Conservation (phyloP, 2,329 filamentous ascomycete species). For the Akanthomyces muscarius region DNA sequence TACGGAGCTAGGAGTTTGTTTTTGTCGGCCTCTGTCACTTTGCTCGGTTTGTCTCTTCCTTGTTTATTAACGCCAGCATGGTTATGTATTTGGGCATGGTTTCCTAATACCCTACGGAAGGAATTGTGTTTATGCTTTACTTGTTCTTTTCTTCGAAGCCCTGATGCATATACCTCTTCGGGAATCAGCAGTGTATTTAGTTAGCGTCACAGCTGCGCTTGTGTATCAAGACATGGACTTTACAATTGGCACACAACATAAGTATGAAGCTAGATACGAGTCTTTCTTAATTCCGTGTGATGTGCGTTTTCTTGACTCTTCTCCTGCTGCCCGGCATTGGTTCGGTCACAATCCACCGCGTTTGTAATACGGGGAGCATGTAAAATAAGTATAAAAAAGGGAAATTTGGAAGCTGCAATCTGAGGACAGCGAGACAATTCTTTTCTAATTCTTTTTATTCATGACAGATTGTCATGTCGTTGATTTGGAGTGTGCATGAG, state of each 20-base stretch:
- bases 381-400: too few relatives aligned
- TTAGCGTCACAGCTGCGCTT: neutral
- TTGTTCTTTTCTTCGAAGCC: neutral
- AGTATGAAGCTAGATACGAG: neutral
- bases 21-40: neutral
- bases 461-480: too few relatives aligned
- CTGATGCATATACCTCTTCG: neutral
- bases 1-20: conserved; percentile 16
- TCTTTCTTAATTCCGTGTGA: too few relatives aligned
- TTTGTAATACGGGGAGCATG: too few relatives aligned
- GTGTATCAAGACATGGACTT: neutral
- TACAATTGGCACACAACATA: neutral
- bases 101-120: conserved; percentile 16
- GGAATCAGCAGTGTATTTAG: neutral
- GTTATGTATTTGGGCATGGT: conserved; percentile 14
- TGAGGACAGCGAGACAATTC: too few relatives aligned
- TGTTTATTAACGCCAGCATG: conserved; percentile 12
- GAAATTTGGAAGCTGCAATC: too few relatives aligned
- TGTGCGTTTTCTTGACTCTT: too few relatives aligned
- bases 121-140: conserved; percentile 14
- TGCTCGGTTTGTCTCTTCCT: neutral
- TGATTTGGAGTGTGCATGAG: neutral
- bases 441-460: too few relatives aligned
- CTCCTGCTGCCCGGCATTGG: too few relatives aligned
- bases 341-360: too few relatives aligned